These are phyloP conservation scores for Canna indica DNA, from an alignment of 176 grass and related monocot genomes.

Conservation along the genomic window DNA sequence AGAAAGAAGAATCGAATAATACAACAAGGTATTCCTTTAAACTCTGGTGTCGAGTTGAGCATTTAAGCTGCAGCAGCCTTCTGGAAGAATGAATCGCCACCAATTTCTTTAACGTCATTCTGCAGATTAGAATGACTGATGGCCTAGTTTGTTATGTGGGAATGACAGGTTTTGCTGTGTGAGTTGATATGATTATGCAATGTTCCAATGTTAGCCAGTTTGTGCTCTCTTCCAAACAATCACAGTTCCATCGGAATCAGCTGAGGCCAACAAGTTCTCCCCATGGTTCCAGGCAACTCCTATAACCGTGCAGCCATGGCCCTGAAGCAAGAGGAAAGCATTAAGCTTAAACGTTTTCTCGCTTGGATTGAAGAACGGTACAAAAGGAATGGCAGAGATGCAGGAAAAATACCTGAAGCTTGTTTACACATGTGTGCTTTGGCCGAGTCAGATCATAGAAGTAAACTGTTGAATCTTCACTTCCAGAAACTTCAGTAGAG, in stretches of 20 bases:
- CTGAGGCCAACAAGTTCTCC: slow-evolving; percentile 84
- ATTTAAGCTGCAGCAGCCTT: not conserved
- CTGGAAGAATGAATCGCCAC: not conserved
- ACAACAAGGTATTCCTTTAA: not conserved
- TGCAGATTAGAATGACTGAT: not conserved
- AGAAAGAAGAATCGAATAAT: not conserved
- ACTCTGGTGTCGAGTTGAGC: not conserved
- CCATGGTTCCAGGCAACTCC: slow-evolving; percentile 95
- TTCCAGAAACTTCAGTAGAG: slow-evolving; percentile 67
- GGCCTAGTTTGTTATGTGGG: not conserved
- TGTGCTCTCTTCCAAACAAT: slow-evolving; percentile 93
- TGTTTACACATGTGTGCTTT: slow-evolving; percentile 87
- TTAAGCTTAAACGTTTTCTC: not conserved
- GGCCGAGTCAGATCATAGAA: slow-evolving; percentile 97
- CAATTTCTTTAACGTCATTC: not conserved
- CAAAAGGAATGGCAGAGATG: slow-evolving; percentile 4
- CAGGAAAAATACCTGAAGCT: slow-evolving; percentile 52
- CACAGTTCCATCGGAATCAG: slow-evolving; percentile 89
- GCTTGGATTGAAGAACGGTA: not conserved
- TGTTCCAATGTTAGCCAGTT: slow-evolving; percentile 20
- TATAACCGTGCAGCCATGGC: slow-evolving; percentile 72
- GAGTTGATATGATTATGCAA: not conserved
- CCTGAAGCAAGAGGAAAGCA: slow-evolving; percentile 28
- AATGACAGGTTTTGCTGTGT: not conserved
- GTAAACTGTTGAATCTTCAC: slow-evolving; percentile 93